A percentile compares a stretch with the other conserved stretches of the same genome.
These are phyloP conservation scores for Fusarium clavum DNA, from an alignment of 2,329 filamentous ascomycete species.

Conservation along the genomic window DNA sequence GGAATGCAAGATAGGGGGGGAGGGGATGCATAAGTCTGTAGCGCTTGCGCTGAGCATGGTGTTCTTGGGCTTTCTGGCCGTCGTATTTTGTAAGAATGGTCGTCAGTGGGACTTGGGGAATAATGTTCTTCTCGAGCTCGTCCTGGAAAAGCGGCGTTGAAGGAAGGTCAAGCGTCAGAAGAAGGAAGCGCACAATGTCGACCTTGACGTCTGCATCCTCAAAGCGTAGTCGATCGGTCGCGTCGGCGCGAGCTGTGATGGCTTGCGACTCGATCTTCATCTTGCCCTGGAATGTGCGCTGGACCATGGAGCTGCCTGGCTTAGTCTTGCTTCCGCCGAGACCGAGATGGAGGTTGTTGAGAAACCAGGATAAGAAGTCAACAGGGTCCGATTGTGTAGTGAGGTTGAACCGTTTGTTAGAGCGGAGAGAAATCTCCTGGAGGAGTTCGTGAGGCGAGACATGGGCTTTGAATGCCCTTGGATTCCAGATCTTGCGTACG, in stretches of 20 bases:
- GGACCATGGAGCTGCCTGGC: constrained; percentile 85
- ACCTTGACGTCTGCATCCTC: constrained; percentile 87
- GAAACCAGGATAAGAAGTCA: constrained; percentile 96
- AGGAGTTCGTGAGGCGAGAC: constrained; percentile 97
- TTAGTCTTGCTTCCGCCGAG: constrained; percentile 91
- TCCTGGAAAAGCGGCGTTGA: constrained; percentile 95
- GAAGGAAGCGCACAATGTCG: constrained; percentile 83
- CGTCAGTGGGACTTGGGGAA: constrained; percentile 88
- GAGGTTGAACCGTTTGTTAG: constrained; percentile 91
- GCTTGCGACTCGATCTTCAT: constrained; percentile 93
- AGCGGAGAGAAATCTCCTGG: constrained; percentile 90
- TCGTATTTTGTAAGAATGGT: constrained; percentile 93
- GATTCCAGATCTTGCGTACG: constrained; percentile 98
- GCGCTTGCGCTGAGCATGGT: constrained; percentile 86
- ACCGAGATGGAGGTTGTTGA: constrained; percentile 93
- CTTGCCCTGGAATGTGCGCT: constrained; percentile 92
- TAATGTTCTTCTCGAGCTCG: constrained; percentile 93
- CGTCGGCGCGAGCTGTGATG: constrained; percentile 91
- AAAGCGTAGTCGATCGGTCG: constrained; percentile 88
- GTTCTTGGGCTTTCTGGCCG: constrained; percentile 86
- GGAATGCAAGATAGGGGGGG: constrained; percentile 90
- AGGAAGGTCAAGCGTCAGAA: constrained; percentile 93
- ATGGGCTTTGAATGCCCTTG: constrained; percentile 93
- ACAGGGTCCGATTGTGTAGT: constrained; percentile 94
- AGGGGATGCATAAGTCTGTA: constrained; percentile 92